phyloP scores from a whole-genome alignment of 2,329 filamentous ascomycete species.

The Pseudogymnoascus sp. region DNA sequence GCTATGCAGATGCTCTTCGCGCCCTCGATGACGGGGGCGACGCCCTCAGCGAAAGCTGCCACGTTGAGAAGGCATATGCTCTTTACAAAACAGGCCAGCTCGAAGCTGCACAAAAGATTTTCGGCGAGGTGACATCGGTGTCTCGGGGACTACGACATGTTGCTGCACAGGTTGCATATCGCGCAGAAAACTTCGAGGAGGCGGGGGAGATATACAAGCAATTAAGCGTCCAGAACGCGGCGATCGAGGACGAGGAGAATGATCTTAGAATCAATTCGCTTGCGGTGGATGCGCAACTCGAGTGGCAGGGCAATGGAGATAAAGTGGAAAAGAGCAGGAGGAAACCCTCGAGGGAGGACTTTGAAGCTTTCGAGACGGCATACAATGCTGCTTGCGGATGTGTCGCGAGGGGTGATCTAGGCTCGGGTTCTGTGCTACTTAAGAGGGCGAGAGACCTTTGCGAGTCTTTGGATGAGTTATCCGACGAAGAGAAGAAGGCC shows the following conservation, averaged over 20 bases:
- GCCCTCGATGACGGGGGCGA: slow-evolving; percentile 56
- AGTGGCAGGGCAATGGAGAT: slow-evolving; percentile 50
- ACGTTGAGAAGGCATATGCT: slow-evolving; percentile 70
- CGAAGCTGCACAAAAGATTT: slow-evolving; percentile 47
- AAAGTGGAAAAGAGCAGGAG: slow-evolving; percentile 30
- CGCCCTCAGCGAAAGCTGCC: slow-evolving; percentile 50
- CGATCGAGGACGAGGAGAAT: slow-evolving; percentile 54
- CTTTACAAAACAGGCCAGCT: slow-evolving; percentile 71
- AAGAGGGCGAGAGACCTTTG: slow-evolving; percentile 65
- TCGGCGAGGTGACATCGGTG: slow-evolving; percentile 17
- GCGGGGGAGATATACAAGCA: slow-evolving; percentile 55
- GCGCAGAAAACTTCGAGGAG: slow-evolving; percentile 63
- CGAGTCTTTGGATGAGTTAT: slow-evolving; percentile 63
- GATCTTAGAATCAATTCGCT: slow-evolving; percentile 70
- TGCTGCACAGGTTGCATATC: slow-evolving; percentile 62
- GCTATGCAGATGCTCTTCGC: slow-evolving; percentile 68
- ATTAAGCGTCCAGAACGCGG: slow-evolving; percentile 39
- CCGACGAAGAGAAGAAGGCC: slow-evolving; percentile 62
- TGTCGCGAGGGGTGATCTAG: slow-evolving; percentile 61
- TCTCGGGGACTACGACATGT: slow-evolving; percentile 37
- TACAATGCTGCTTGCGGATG: slow-evolving; percentile 72
- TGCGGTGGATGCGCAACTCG: slow-evolving; percentile 62
- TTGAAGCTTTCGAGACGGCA: slow-evolving; percentile 71
- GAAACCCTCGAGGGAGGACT: slow-evolving; percentile 49
- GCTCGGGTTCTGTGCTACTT: slow-evolving; percentile 56